Evolutionary conservation across 441 rosid genomes (phyloP), one percentile per base, ranked within the genome.

Genomic region (Euphorbia corollata): DNA sequence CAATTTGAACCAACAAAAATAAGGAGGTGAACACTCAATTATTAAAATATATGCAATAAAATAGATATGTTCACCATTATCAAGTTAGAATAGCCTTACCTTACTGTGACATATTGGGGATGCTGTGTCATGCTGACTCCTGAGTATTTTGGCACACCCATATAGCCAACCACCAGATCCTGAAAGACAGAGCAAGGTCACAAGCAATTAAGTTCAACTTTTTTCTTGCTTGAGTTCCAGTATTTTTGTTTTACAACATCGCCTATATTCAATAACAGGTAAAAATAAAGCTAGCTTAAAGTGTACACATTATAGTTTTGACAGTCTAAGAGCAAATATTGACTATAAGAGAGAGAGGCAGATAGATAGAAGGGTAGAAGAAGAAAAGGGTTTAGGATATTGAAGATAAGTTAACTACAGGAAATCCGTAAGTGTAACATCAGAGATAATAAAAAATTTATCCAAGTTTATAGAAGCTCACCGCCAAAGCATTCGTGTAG

Each of bases 101-200:
- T 88, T 67, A 88, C 88, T 65, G 98, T 88, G 69, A 90, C 79
- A 76, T 93, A 90, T 69, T 93, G 98, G 15, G 95, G 98, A 83
- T 93, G 98, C 61, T 90, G 85, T 66, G 90, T 87, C 98, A 88
- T 90, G 86, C 87, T 84, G 73, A 88, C 34, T 72, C 96, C 91
- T 65, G 87, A 63, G 81, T 88, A 93, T 77, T 90, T 93, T 0
- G 98, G 98, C 63, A 93, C 98, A 69, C 97, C 97, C 98, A 93
- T 93, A 61, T 93, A 93, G 58, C 98, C 98, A 63, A 92, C 91
- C 74, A 92, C 94, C 73, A 92, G 79, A 80, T 92, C 98, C 98
- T 90, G 76, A 18, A 64, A 71, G 61, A 69, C 15, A 54, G 59
- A 22, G 30, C 30, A 54, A 54, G 30, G 4, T 54, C 27, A 20